These are phyloP conservation scores for Coriolopsis trogii DNA, from an alignment of 1,284 basidiomycete species.

Conservation along the genomic window DNA sequence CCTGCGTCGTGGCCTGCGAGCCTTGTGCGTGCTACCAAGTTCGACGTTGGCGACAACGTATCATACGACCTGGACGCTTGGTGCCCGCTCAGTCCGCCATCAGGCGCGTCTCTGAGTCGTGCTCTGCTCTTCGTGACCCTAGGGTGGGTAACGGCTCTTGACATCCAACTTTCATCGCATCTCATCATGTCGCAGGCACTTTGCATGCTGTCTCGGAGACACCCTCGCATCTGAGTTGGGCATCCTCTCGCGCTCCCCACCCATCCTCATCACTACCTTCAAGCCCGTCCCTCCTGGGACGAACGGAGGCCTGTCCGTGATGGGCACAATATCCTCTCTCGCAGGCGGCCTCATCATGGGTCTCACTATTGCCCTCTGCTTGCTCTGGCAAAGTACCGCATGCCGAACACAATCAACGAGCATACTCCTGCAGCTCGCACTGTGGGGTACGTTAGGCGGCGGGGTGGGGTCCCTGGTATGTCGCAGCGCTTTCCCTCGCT, in stretches of 20 bases:
- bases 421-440: slow-evolving; percentile 48
- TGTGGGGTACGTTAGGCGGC: slow-evolving; percentile 69
- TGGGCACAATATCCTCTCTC: slow-evolving; percentile 77
- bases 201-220: slow-evolving; percentile 83
- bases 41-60: slow-evolving; percentile 10
- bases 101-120: slow-evolving; percentile 54
- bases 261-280: slow-evolving; percentile 77
- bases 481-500: slow-evolving; percentile 5
- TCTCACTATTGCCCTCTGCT: slow-evolving; percentile 53
- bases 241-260: slow-evolving; percentile 71
- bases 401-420: slow-evolving; percentile 43
- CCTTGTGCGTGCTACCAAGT: slow-evolving; percentile 18
- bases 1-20: slow-evolving; percentile 35
- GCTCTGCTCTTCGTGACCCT: slow-evolving; percentile 65
- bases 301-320: slow-evolving; percentile 83
- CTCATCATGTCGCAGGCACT: slow-evolving; percentile 55
- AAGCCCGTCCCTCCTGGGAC: slow-evolving; percentile 84
- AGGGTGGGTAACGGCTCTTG: slow-evolving; percentile 52
- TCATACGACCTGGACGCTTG: slow-evolving; percentile 41
- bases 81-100: slow-evolving; percentile 54
- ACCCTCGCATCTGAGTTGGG: slow-evolving; percentile 84
- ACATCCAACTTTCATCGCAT: background rate
- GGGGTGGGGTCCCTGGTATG: slow-evolving; percentile 76
- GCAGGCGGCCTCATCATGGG: slow-evolving; percentile 80
- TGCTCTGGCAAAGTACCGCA: slow-evolving; percentile 64